Evolutionary conservation across 768 basidiomycete species (phyloP).

Genomic region (Rhodocollybia butyracea): DNA sequence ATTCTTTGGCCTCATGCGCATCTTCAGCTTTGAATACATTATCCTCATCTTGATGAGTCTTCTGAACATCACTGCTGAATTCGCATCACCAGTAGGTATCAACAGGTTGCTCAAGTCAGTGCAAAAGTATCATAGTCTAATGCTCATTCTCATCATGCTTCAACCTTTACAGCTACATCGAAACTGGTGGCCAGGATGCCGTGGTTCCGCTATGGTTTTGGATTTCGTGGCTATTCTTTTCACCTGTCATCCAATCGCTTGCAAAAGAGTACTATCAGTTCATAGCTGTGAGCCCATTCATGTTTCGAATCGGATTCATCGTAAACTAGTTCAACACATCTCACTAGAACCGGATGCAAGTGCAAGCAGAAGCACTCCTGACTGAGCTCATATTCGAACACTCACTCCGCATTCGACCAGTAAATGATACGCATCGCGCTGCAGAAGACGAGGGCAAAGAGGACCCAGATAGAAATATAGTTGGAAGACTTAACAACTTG

Average conservation of each 20-base stretch:
- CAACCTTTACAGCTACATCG: neutral
- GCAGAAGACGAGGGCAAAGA: neutral
- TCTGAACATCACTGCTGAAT: constrained; percentile 21
- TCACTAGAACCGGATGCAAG: constrained; percentile 37
- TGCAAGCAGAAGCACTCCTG: constrained; percentile 46
- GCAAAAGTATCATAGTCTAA: too few species aligned
- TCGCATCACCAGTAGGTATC: constrained; percentile 36
- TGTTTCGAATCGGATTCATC: neutral
- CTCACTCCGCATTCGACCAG: constrained; percentile 59
- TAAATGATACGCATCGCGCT: constrained; percentile 28
- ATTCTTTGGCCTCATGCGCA: constrained; percentile 32
- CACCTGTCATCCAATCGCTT: constrained; percentile 27
- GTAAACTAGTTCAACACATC: neutral
- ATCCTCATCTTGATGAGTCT: constrained; percentile 25
- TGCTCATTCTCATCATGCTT: too few species aligned
- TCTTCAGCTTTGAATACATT: constrained; percentile 30
- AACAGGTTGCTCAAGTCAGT: constrained; percentile 36
- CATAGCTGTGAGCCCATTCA: constrained; percentile 12
- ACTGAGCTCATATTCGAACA: constrained; percentile 45
- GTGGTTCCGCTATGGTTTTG: constrained; percentile 64
- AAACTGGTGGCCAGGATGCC: constrained; percentile 21
- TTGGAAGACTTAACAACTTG: constrained; percentile 75
- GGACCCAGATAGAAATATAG: constrained; percentile 41
- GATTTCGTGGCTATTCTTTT: constrained; percentile 35
- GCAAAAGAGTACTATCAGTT: constrained; percentile 40